Evolutionary conservation across 2,329 filamentous ascomycete genomes (phyloP).

Genomic region (Fusarium ambrosium): DNA sequence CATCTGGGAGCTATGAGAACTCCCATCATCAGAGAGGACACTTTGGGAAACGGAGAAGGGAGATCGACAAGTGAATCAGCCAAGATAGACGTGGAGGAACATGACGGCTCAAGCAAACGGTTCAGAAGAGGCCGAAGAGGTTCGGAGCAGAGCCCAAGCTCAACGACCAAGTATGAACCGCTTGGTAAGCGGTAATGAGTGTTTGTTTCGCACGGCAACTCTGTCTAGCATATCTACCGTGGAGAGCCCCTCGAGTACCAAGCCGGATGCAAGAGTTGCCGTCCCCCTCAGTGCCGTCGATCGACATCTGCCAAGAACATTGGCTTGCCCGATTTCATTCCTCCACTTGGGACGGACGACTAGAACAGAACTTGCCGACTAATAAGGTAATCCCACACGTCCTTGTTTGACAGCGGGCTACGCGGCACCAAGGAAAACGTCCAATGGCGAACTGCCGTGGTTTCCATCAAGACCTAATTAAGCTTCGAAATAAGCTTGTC

Average conservation of each 20-base stretch:
- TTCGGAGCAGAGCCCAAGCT: constrained; percentile 18
- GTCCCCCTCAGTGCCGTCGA: constrained; percentile 20
- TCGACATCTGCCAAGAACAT: constrained; percentile 38
- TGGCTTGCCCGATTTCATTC: constrained; percentile 18
- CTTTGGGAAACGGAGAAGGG: background rate
- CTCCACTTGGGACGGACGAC: background rate
- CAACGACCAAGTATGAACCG: background rate
- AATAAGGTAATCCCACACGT: background rate
- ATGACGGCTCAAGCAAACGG: background rate
- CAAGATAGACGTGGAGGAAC: background rate
- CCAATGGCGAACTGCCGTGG: background rate
- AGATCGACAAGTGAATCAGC: background rate
- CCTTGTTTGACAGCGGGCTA: constrained; percentile 1
- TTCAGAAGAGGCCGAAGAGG: constrained; percentile 22
- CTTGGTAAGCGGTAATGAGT: constrained; percentile 19
- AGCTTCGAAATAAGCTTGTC: constrained; percentile 48
- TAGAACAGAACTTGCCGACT: background rate
- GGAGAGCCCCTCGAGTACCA: constrained; percentile 25
- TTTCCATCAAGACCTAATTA: constrained; percentile 18
- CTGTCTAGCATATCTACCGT: background rate
- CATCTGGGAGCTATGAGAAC: background rate
- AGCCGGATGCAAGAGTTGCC: constrained; percentile 42
- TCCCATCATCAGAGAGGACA: background rate
- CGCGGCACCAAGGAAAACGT: background rate
- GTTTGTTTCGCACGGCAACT: constrained; percentile 8